A percentile compares a stretch with the other conserved stretches of the same genome.
These are phyloP conservation scores for Coemansia sp. DNA, from an alignment of 192 early-diverging fungal species.

Conservation along the genomic window DNA sequence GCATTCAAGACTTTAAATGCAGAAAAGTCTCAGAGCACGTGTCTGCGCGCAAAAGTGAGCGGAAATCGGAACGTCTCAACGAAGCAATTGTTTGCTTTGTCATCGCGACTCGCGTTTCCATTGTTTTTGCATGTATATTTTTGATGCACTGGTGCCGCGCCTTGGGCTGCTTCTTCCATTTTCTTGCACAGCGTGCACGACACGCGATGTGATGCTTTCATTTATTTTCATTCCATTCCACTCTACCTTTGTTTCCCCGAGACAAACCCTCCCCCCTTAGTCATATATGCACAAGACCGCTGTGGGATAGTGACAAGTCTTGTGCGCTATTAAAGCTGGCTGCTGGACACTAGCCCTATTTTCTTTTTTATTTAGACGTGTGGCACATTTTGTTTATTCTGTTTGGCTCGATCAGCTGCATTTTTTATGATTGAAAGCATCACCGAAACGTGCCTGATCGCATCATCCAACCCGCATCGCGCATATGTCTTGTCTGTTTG, in stretches of 20 bases:
- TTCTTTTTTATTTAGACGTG: too few species aligned
- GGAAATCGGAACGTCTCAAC: not conserved
- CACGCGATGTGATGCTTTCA: not conserved
- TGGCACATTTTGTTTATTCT: not conserved
- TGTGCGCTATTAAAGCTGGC: not conserved
- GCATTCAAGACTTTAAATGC: not conserved
- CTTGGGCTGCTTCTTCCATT: too few species aligned
- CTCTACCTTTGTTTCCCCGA: not conserved
- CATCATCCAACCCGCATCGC: not conserved
- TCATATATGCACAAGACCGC: too few species aligned
- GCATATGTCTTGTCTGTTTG: not conserved
- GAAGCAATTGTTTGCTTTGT: not conserved
- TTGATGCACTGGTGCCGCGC: not conserved
- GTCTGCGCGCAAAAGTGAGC: not conserved
- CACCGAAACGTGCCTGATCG: not conserved
- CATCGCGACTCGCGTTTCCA: slow-evolving; percentile 2
- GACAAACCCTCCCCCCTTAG: not conserved
- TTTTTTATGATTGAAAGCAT: not conserved
- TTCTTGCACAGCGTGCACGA: too few species aligned
- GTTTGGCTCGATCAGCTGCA: not conserved
- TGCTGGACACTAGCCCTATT: not conserved
- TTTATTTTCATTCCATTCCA: not conserved
- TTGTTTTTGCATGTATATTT: not conserved
- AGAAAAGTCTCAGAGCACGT: not conserved
- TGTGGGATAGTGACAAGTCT: too few species aligned